Evolutionary conservation across 192 early-diverging fungal species (phyloP), one percentile per base, ranked within the genome.

Genomic region (Powellomyces hirtus): DNA sequence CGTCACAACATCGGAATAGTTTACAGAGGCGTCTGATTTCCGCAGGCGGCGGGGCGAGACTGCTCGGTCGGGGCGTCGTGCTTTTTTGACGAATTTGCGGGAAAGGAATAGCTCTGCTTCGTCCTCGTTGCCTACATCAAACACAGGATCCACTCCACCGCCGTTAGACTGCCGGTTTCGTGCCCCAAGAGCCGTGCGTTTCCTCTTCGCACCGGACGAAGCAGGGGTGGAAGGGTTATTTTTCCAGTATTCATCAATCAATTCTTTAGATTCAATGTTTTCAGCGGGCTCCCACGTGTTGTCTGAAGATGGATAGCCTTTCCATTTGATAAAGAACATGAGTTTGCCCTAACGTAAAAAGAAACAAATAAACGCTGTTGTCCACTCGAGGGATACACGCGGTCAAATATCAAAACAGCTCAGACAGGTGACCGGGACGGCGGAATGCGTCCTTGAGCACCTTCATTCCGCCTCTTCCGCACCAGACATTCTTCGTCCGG

Each of bases 221-320:
- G 4, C 16, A 18, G 46, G n/a, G 14, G 5, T 14, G 5, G 53
- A 24, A 53, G 51, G 7, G 3, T 56, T 16, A 22, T 60, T 37
- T 1, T 2, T 37, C 59, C 59, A 60, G 59, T 38, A 60, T 6
- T 33, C 59, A 5, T 60, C 36, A 2, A 60, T 16, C 14, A 60
- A 27, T 16, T 60, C 36, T 14, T 33, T 33, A 3, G 13, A 36
- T 7, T 20, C 3, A 29, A 60, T 60, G 59, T 51, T 6, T n/a
- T 55, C 33, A 3, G 7, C 6, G 7, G 64, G 64, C 38, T 66
- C 64, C 64, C 64, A 66, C 22, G 64, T 66, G 51, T 66, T 66
- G 4, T 51, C 20, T 1, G 22, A 14, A 2, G 49, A 56, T 13
- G 49, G 50, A 22, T 35, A 66, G 16, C 64, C 64, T 36, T 52